Percentiles rank a stretch among this genome's conserved stretches.
Evolutionary conservation across 225 moss, liverwort and hornwort species (phyloP).

Genomic region (Pseudisothecium myosuroides): DNA sequence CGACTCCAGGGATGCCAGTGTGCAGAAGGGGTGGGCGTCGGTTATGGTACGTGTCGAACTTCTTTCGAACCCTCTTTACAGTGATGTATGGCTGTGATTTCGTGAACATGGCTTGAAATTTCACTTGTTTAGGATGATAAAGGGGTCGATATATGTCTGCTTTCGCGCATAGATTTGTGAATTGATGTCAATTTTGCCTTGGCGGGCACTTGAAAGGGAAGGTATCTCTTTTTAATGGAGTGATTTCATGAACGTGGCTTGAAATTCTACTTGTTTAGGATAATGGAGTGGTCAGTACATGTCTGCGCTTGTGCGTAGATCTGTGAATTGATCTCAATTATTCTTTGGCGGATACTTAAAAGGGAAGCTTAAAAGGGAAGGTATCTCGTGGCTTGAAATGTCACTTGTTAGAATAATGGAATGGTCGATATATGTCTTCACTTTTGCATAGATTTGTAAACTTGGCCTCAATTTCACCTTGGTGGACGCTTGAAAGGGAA

Average conservation of each 20-base stretch:
- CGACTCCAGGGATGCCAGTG: slow-evolving; percentile 23
- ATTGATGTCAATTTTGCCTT: not conserved
- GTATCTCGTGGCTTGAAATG: not conserved
- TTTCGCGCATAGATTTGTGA: not conserved
- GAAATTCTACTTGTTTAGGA: not conserved
- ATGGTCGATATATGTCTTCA: not conserved
- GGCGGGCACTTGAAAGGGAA: not conserved
- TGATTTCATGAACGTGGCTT: not conserved
- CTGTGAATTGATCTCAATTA: not conserved
- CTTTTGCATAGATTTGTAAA: not conserved
- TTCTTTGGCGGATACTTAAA: not conserved
- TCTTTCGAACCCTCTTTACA: too few species aligned
- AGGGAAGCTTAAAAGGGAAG: not conserved
- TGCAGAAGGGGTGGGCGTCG: slow-evolving; percentile 74
- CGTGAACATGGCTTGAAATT: not conserved
- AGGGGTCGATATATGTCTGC: not conserved
- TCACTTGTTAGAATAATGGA: not conserved
- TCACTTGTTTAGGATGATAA: not conserved
- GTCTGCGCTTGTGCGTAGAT: not conserved
- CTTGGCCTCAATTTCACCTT: not conserved
- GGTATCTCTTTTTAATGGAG: not conserved
- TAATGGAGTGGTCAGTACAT: not conserved
- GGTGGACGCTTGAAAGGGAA: not conserved
- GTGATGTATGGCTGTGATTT: not conserved
- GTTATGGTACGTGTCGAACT: slow-evolving; percentile 24